These are phyloP conservation scores for Chaetomidium leptoderma DNA, from an alignment of 495 filamentous ascomycete species.

Conservation along the genomic window DNA sequence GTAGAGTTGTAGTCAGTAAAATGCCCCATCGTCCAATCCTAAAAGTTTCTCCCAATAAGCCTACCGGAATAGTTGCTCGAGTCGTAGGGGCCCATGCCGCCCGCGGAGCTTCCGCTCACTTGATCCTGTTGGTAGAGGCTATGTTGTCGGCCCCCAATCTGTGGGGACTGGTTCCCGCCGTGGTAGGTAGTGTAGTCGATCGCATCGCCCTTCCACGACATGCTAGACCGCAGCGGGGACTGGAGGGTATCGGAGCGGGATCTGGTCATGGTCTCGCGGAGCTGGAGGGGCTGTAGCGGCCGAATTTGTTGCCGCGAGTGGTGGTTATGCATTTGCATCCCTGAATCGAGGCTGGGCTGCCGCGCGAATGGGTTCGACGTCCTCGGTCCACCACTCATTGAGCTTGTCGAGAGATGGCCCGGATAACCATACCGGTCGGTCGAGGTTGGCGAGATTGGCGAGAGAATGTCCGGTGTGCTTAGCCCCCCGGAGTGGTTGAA, in stretches of 20 bases:
- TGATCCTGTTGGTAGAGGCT: conserved; percentile 34
- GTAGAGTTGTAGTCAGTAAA: background rate
- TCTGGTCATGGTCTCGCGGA: conserved; percentile 56
- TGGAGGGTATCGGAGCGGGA: conserved; percentile 56
- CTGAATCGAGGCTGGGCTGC: conserved; percentile 46
- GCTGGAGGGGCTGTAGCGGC: conserved; percentile 54
- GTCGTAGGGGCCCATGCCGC: conserved; percentile 43
- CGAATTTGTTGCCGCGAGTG: conserved; percentile 41
- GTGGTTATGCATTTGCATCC: conserved; percentile 45
- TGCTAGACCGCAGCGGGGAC: conserved; percentile 56
- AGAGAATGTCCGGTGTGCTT: conserved; percentile 49
- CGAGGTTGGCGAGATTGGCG: conserved; percentile 49
- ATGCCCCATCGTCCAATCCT: background rate
- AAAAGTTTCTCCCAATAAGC: conserved; percentile 9
- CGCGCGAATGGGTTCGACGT: conserved; percentile 54
- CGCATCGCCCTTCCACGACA: conserved; percentile 58
- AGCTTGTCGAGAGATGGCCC: conserved; percentile 44
- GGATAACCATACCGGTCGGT: conserved; percentile 51
- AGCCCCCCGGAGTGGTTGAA: conserved; percentile 51
- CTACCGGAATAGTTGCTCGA: conserved; percentile 51
- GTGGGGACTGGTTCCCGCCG: conserved; percentile 39
- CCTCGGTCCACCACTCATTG: conserved; percentile 46
- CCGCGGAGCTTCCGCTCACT: conserved; percentile 22
- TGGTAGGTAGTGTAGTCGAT: conserved; percentile 52
- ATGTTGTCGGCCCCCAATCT: conserved; percentile 41